Conservation (phyloP, 257 asterid species). For the Nicotiana undulata region DNA sequence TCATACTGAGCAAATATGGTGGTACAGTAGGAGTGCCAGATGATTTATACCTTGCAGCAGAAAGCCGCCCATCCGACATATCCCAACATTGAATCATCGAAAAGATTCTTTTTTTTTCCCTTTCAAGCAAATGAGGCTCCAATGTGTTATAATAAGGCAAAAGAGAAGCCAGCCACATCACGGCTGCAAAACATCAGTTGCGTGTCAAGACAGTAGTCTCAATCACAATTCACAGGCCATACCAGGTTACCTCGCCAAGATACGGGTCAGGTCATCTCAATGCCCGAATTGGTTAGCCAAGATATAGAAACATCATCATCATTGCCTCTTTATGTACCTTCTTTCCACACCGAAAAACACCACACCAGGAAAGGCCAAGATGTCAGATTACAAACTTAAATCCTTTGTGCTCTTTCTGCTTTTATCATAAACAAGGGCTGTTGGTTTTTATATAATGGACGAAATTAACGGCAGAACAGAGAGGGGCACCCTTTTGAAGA, state of each 20-base stretch:
- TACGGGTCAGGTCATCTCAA: neutral
- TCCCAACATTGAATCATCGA: neutral
- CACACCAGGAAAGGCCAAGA: neutral
- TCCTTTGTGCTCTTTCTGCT: neutral
- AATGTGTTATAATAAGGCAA: neutral
- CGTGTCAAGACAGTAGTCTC: neutral
- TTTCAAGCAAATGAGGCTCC: slow-evolving; percentile 14
- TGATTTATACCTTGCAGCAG: neutral
- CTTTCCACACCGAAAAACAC: neutral
- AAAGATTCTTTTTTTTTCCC: neutral
- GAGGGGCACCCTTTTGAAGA: too few relatives aligned
- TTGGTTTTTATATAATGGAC: too few relatives aligned
- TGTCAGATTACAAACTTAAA: neutral
- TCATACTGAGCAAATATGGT: too few relatives aligned
- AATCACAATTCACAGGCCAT: neutral
- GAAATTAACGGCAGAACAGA: too few relatives aligned
- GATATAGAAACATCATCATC: neutral
- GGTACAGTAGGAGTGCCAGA: neutral
- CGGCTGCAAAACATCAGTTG: neutral
- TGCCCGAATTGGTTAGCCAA: neutral
- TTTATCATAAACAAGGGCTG: too few relatives aligned
- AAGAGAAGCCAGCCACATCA: slow-evolving; percentile 1
- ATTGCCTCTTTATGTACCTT: neutral
- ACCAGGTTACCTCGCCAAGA: neutral
- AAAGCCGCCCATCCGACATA: neutral